These are phyloP conservation scores for Selenicereus undatus DNA, from an alignment of 148 eudicot species.

Conservation along the genomic window DNA sequence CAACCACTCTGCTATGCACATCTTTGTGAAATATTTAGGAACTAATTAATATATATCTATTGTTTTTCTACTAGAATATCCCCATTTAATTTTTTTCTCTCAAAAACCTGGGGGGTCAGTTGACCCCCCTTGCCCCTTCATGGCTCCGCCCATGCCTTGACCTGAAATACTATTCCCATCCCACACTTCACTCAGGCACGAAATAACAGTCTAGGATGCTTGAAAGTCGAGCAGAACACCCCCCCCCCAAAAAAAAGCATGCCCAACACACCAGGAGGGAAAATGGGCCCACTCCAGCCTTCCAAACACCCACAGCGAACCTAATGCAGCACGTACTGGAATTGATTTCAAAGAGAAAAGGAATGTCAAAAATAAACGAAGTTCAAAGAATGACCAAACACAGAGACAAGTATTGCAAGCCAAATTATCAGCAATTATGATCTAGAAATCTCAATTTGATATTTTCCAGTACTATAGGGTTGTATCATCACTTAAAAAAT, in stretches of 20 bases:
- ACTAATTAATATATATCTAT: too few relatives aligned
- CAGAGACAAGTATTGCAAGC: too few relatives aligned
- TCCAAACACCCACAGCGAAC: background rate
- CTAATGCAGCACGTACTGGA: background rate
- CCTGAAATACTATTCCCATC: background rate
- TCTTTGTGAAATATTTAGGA: too few relatives aligned
- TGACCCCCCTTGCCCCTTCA: too few relatives aligned
- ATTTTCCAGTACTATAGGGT: background rate
- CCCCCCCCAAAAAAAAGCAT: background rate
- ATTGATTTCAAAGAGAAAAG: background rate
- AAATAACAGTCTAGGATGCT: background rate
- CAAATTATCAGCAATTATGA: background rate
- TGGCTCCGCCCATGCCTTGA: too few relatives aligned
- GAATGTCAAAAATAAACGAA: background rate
- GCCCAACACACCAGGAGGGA: too few relatives aligned
- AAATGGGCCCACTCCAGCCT: background rate
- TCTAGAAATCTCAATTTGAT: background rate
- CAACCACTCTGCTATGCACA: too few relatives aligned
- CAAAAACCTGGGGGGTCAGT: too few relatives aligned
- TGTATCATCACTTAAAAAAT: background rate
- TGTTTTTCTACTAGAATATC: too few relatives aligned
- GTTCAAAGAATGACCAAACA: too few relatives aligned
- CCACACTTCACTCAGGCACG: background rate
- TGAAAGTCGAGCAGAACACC: background rate
- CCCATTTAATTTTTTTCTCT: too few relatives aligned